Base-by-base conservation (phyloP, 306 rosid genomes). In the Acacia confusa region DNA sequence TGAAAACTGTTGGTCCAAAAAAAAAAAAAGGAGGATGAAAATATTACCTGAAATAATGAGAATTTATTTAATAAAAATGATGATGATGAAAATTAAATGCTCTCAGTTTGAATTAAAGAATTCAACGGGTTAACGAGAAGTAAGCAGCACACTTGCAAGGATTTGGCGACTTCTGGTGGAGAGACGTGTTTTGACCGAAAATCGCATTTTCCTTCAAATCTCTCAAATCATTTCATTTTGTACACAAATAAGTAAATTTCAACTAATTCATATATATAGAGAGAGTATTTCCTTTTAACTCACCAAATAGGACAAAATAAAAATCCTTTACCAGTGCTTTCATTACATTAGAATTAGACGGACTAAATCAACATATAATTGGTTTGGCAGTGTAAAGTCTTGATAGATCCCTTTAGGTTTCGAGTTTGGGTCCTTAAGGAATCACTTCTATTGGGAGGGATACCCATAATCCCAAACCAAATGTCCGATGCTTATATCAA, bases 161-260 rank as follows among this genome's bases (percentile, higher is more conserved):
- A 57, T n/a, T 57, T 57, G 63, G 17, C 32, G 0, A 25, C 5
- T 28, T 16, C 25, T 2, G 14, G 14, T 41, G 2, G 15, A 82
- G 82, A 76, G 83, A 34, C 86, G 86, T 86, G 86, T 28, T 70
- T 82, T 82, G 86, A 85, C 86, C 85, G 32, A 68, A 30, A 74
- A 34, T 20, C 7, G 17, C 15, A 55, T 66, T 40, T 40, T 60
- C 40, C 5, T 40, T 60, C 40, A 14, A 17, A 13, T 66, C 57
- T 71, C 25, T 40, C 19, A 17, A 8, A 43, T 16, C 14, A 27
- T 55, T 74, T 34, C 1, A 9, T 24, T 57, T 8, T 53, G 11
- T 19, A 8, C 11, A 7, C 3, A 53, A 0, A 6, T n/a, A 19
- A 19, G 20, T 53, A 22, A 22, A n/a, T 57, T 57, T 9, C 28